Evolutionary conservation across 257 asterid species (phyloP), one percentile per base, ranked within the genome.

Genomic region (Nicotiana knightiana): DNA sequence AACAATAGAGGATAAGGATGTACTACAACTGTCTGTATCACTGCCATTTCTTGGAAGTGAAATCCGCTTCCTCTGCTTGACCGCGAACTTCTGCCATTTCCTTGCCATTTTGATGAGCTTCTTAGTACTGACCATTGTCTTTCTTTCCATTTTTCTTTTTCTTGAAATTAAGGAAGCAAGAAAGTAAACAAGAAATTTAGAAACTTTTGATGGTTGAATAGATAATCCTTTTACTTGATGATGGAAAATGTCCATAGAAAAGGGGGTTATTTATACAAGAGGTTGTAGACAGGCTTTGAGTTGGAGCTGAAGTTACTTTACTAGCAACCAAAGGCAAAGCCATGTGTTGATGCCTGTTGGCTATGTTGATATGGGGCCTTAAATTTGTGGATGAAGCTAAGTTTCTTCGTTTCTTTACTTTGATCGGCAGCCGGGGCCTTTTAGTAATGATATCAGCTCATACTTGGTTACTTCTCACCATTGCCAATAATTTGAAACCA

Each of bases 11-110:
- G 81, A 0, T 11, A 39, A 18, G 2, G 28, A 43, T 3, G 46
- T 76, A 37, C 54, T n/a, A 10, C 66, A 61, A 21, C 66, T 21
- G 6, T 61, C 66, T 21, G 4, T 11, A 46, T 53, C 30, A n/a
- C 18, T 21, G 1, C 12, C 30, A 11, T 82, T 75, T 57, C 24
- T 26, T 39, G 58, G 35, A 17, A 57, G 8, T 0, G 83, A 9
- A 3, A 79, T 35, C 26, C 57, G 32, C 54, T 67, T 79, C 59
- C 71, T 33, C 26, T 30, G 26, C 18, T 16, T 21, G 82, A 71
- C 73, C 3, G 73, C 73, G n/a, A 58, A 15, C 37, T 35, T 79
- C 11, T 79, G 82, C 82, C 82, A 62, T 62, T 10, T 62, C 67
- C 15, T 62, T 9, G 33, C 67, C 67, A 62, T 62, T 9, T 9